These are phyloP conservation scores for Sodiomyces alkalinus DNA, from an alignment of 2,329 filamentous ascomycete genomes.

Conservation along the genomic window DNA sequence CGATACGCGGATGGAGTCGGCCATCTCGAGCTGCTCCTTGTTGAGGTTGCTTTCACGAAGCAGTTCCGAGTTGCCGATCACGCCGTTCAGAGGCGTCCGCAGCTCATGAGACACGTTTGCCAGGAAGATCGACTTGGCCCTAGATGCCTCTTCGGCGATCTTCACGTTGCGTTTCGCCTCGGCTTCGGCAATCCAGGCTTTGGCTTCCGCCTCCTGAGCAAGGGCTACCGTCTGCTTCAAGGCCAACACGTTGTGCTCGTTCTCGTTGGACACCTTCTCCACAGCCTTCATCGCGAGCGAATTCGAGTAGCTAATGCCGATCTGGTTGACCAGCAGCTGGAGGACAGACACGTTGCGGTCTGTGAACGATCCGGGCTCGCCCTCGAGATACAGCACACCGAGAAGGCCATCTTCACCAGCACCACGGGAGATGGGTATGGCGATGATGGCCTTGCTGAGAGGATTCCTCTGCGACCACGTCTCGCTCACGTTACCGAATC, in stretches of 20 bases:
- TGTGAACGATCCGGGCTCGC: slow-evolving; percentile 60
- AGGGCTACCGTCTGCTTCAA: slow-evolving; percentile 61
- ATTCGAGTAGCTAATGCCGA: slow-evolving; percentile 57
- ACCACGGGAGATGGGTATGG: slow-evolving; percentile 65
- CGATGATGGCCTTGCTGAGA: slow-evolving; percentile 58
- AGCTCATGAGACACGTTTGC: slow-evolving; percentile 72
- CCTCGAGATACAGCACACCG: slow-evolving; percentile 62
- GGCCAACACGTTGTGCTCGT: slow-evolving; percentile 61
- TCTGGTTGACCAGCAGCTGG: slow-evolving; percentile 63
- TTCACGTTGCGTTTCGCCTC: slow-evolving; percentile 67
- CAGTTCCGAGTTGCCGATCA: slow-evolving; percentile 79
- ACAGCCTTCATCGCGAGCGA: slow-evolving; percentile 53
- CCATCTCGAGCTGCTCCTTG: slow-evolving; percentile 68
- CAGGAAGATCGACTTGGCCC: slow-evolving; percentile 69
- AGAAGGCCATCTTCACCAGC: slow-evolving; percentile 43
- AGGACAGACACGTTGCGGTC: slow-evolving; percentile 54
- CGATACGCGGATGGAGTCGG: slow-evolving; percentile 73
- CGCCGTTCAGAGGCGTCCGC: slow-evolving; percentile 70
- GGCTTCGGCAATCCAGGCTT: slow-evolving; percentile 62
- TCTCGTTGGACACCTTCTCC: slow-evolving; percentile 64
- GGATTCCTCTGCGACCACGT: slow-evolving; percentile 55
- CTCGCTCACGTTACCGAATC: slow-evolving; percentile 61
- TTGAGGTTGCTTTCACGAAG: slow-evolving; percentile 61
- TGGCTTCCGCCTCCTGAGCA: slow-evolving; percentile 57
- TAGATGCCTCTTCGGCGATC: slow-evolving; percentile 68